These are phyloP conservation scores for Tulasnella sp. DNA, from an alignment of 768 basidiomycete species.

Conservation along the genomic window DNA sequence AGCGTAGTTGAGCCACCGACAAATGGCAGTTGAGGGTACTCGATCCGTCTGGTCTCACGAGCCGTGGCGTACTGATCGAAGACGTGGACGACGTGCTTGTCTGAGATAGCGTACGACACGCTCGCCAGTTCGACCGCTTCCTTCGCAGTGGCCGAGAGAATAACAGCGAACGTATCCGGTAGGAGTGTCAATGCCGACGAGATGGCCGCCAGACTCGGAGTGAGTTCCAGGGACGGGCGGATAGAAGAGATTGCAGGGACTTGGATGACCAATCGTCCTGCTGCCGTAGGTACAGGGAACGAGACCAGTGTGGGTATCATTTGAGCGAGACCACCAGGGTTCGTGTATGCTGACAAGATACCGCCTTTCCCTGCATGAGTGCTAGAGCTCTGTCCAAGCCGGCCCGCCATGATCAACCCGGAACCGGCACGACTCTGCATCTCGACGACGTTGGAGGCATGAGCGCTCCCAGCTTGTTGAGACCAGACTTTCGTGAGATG, in stretches of 20 bases:
- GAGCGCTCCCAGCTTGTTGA: slow-evolving; percentile 30
- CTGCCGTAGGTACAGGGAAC: slow-evolving; percentile 50
- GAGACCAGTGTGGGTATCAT: slow-evolving; percentile 73
- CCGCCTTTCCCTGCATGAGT: slow-evolving; percentile 49
- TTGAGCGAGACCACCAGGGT: slow-evolving; percentile 68
- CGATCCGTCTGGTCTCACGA: slow-evolving; percentile 62
- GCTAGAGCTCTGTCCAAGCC: slow-evolving; percentile 63
- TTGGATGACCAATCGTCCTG: slow-evolving; percentile 69
- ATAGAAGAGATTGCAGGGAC: slow-evolving; percentile 63
- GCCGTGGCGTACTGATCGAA: slow-evolving; percentile 79
- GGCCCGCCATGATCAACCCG: slow-evolving; percentile 66
- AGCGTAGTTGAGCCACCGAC: slow-evolving; percentile 28
- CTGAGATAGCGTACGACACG: slow-evolving; percentile 58
- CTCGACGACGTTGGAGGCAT: slow-evolving; percentile 31
- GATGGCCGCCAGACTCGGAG: slow-evolving; percentile 65
- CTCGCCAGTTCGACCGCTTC: slow-evolving; percentile 70
- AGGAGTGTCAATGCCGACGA: slow-evolving; percentile 48
- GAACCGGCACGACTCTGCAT: slow-evolving; percentile 81
- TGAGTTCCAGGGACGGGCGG: slow-evolving; percentile 50
- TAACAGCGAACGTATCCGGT: slow-evolving; percentile 53
- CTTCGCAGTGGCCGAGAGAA: slow-evolving; percentile 68
- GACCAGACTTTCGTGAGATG: slow-evolving; percentile 56
- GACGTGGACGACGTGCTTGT: slow-evolving; percentile 70
- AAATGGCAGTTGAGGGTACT: slow-evolving; percentile 29
- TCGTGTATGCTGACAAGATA: slow-evolving; percentile 63